Conservation (phyloP, 1,284 basidiomycete genomes). For the Malassezia vespertilionis region DNA sequence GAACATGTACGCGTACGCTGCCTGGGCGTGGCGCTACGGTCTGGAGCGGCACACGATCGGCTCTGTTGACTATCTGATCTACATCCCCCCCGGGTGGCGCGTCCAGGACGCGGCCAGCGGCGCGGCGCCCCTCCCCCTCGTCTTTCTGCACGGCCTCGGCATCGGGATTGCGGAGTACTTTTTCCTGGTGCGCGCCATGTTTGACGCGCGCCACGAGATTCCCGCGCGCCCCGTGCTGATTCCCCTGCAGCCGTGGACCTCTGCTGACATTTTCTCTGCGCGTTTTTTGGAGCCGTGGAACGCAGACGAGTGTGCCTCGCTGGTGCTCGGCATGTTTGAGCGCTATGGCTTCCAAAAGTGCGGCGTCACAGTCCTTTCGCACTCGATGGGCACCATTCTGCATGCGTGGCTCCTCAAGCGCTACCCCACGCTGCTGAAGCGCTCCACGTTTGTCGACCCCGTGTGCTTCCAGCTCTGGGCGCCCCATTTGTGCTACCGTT, state of each 20-base stretch:
- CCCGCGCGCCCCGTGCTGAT: slow-evolving; percentile 32
- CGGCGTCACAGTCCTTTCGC: slow-evolving; percentile 34
- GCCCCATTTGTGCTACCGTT: slow-evolving; percentile 33
- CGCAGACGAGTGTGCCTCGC: slow-evolving; percentile 26
- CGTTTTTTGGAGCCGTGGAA: slow-evolving; percentile 30
- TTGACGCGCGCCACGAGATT: slow-evolving; percentile 14
- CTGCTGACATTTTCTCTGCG: slow-evolving; percentile 30
- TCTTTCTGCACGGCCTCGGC: slow-evolving; percentile 39
- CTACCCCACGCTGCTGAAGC: slow-evolving; percentile 18
- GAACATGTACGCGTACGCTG: background rate
- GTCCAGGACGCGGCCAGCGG: slow-evolving; percentile 10
- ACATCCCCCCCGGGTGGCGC: slow-evolving; percentile 18
- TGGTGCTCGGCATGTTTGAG: slow-evolving; percentile 24
- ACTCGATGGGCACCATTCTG: slow-evolving; percentile 41
- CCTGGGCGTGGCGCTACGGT: slow-evolving; percentile 12
- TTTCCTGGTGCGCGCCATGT: slow-evolving; percentile 20
- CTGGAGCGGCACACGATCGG: slow-evolving; percentile 21
- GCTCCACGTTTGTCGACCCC: slow-evolving; percentile 40
- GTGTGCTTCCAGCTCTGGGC: slow-evolving; percentile 42
- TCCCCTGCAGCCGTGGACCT: slow-evolving; percentile 38
- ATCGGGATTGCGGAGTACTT: slow-evolving; percentile 33
- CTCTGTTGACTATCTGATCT: slow-evolving; percentile 32
- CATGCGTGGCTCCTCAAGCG: slow-evolving; percentile 33
- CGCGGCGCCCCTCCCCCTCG: slow-evolving; percentile 19
- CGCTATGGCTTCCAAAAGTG: slow-evolving; percentile 17